Conservation (phyloP, 2,329 filamentous ascomycete species). For the Bipolaris zeicola region DNA sequence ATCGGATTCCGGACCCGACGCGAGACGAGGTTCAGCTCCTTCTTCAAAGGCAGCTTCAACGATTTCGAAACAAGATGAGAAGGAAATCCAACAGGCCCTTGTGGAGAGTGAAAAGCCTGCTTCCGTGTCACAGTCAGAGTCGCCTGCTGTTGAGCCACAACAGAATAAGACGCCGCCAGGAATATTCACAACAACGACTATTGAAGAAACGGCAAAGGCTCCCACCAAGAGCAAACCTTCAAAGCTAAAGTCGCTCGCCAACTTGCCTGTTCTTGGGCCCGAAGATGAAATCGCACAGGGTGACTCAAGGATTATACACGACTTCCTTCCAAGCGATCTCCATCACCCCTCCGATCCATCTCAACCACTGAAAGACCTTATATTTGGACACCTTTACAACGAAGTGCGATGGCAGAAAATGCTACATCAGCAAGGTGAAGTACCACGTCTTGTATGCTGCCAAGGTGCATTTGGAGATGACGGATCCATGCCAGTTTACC, state of each 20-base stretch:
- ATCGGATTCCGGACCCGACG: conserved; percentile 32
- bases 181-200: not conserved
- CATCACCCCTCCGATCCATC: conserved; percentile 34
- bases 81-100: conserved; percentile 2
- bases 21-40: conserved; percentile 15
- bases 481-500: conserved; percentile 85
- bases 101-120: conserved; percentile 6
- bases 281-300: conserved; percentile 73
- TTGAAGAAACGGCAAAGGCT: not conserved
- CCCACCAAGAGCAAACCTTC: conserved; percentile 21
- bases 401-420: conserved; percentile 91
- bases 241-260: conserved; percentile 49
- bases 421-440: conserved; percentile 89
- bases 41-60: conserved; percentile 17
- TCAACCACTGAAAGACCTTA: conserved; percentile 57
- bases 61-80: conserved; percentile 14
- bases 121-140: not conserved
- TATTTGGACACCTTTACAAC: conserved; percentile 71
- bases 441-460: conserved; percentile 88
- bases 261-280: conserved; percentile 51
- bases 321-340: conserved; percentile 64
- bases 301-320: conserved; percentile 74
- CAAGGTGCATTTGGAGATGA: conserved; percentile 74
- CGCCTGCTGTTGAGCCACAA: not conserved
- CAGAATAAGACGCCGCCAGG: not conserved